Percentiles rank a stretch among this genome's conserved stretches.
These are phyloP conservation scores for Sporothrix humicola DNA, from an alignment of 2,329 filamentous ascomycete genomes.

Conservation along the genomic window DNA sequence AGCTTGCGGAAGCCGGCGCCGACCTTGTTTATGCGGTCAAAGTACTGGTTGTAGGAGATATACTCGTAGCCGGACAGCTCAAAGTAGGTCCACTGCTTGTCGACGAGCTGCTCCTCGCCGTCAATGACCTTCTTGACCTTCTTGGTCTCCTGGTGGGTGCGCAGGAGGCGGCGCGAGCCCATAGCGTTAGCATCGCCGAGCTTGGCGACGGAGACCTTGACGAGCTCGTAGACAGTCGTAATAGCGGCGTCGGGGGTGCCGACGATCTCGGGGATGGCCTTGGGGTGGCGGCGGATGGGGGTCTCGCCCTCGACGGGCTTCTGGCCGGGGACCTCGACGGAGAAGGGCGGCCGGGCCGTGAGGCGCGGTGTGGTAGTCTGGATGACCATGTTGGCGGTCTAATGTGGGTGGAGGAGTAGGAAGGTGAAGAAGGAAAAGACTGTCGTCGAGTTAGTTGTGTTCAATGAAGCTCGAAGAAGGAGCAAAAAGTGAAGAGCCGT, in stretches of 20 bases:
- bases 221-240: constrained; percentile 75
- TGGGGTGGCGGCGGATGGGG: constrained; percentile 70
- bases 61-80: constrained; percentile 81
- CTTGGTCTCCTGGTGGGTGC: constrained; percentile 81
- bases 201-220: constrained; percentile 68
- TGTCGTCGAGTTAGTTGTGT: constrained; percentile 5
- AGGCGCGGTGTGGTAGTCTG: constrained; percentile 52
- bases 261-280: constrained; percentile 66
- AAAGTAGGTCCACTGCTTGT: constrained; percentile 88
- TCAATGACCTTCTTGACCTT: constrained; percentile 89
- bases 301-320: constrained; percentile 74
- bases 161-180: constrained; percentile 74
- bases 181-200: constrained; percentile 69
- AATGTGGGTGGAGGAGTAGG: not conserved
- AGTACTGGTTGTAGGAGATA: constrained; percentile 78
- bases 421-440: not conserved
- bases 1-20: constrained; percentile 75
- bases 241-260: constrained; percentile 67
- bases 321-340: constrained; percentile 69
- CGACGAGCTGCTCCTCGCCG: constrained; percentile 76
- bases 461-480: not conserved
- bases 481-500: not conserved
- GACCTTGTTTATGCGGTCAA: constrained; percentile 69
- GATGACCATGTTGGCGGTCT: constrained; percentile 31
- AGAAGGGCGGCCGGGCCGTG: constrained; percentile 67